Evolutionary conservation across 495 filamentous ascomycete genomes (phyloP).

Genomic region (Letharia lupina): DNA sequence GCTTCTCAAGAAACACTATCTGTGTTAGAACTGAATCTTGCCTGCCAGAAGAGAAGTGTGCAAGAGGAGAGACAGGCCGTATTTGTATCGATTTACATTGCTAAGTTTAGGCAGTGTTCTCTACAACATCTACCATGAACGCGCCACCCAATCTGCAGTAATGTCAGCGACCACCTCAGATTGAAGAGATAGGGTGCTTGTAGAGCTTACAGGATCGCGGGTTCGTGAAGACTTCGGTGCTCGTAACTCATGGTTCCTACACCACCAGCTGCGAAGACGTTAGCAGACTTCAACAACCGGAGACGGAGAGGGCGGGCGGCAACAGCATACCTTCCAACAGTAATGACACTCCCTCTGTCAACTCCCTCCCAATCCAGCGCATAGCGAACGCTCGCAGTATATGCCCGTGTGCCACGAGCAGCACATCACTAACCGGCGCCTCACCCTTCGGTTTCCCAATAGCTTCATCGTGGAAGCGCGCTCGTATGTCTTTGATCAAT

Average conservation of each 20-base stretch:
- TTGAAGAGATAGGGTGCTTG: background rate
- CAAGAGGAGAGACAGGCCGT: background rate
- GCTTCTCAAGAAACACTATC: background rate
- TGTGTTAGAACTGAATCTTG: background rate
- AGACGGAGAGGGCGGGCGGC: background rate
- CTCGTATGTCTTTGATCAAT: slow-evolving; percentile 64
- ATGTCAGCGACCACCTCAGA: background rate
- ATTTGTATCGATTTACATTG: background rate
- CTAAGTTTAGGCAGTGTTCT: background rate
- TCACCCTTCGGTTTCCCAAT: slow-evolving; percentile 35
- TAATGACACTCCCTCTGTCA: slow-evolving; percentile 46
- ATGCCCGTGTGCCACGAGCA: slow-evolving; percentile 76
- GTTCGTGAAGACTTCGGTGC: slow-evolving; percentile 58
- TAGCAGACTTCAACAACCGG: slow-evolving; percentile 25
- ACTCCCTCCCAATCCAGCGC: slow-evolving; percentile 66
- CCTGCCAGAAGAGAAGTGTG: background rate
- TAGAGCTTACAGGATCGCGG: slow-evolving; percentile 46
- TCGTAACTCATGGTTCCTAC: slow-evolving; percentile 77
- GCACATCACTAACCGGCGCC: slow-evolving; percentile 47
- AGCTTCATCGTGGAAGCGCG: slow-evolving; percentile 40
- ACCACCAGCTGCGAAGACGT: slow-evolving; percentile 62
- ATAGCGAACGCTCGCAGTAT: slow-evolving; percentile 85
- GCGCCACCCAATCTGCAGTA: slow-evolving; percentile 21
- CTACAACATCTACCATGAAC: slow-evolving; percentile 23
- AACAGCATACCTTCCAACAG: slow-evolving; percentile 23